Percentiles rank a stretch among this genome's conserved stretches.
Evolutionary conservation across 2,329 filamentous ascomycete species (phyloP).

Genomic region (Aschersonia sp.): DNA sequence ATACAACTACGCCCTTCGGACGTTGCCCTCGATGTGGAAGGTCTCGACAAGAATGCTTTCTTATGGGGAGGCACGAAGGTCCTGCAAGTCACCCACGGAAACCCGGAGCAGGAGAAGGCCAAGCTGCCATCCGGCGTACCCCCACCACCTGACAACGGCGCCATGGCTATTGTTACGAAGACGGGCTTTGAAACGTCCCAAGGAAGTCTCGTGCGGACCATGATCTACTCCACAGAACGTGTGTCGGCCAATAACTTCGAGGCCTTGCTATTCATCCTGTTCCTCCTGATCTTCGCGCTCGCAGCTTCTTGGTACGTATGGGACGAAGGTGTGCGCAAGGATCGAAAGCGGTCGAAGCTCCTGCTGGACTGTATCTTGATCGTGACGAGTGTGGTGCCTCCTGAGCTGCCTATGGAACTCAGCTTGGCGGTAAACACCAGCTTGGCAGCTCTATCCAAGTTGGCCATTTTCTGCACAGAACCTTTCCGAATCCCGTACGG

Average conservation of each 20-base stretch:
- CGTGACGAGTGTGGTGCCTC: conserved; percentile 94
- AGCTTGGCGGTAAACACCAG: conserved; percentile 96
- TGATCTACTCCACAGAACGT: conserved; percentile 98
- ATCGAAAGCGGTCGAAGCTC: conserved; percentile 93
- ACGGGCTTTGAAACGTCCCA: conserved; percentile 98
- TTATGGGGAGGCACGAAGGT: conserved; percentile 97
- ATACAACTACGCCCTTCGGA: conserved; percentile 78
- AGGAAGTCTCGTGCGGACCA: conserved; percentile 90
- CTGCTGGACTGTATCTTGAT: conserved; percentile 95
- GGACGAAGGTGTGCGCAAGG: conserved; percentile 87
- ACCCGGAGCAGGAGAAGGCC: conserved; percentile 56
- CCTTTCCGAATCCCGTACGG: conserved; percentile 96
- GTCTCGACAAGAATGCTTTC: conserved; percentile 91
- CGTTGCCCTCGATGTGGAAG: conserved; percentile 70
- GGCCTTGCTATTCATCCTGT: conserved; percentile 92
- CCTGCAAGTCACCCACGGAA: conserved; percentile 83
- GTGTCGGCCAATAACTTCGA: conserved; percentile 98
- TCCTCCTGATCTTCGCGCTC: conserved; percentile 88
- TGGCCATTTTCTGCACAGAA: conserved; percentile 96
- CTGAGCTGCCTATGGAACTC: conserved; percentile 94
- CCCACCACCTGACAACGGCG: conserved; percentile 80
- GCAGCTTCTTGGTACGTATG: conserved; percentile 99
- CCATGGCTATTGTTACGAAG: conserved; percentile 87
- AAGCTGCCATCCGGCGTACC: conserved; percentile 64
- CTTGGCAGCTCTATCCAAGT: conserved; percentile 84